Evolutionary conservation across 2,329 filamentous ascomycete species (phyloP), one percentile per base, ranked within the genome.

Genomic region (Coleophoma cylindrospora): DNA sequence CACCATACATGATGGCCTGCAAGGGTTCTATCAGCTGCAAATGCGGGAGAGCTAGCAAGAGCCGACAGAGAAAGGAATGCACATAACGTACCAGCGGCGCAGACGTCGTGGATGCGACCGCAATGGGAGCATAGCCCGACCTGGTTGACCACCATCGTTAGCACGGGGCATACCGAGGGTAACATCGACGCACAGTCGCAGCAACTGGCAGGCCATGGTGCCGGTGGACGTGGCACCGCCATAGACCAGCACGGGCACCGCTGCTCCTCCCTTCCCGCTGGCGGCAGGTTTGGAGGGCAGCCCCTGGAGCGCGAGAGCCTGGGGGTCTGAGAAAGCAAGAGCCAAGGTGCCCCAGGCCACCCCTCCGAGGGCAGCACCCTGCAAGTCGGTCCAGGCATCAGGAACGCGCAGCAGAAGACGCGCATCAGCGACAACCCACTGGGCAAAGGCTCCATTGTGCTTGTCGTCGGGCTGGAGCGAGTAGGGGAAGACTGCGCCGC

Each of bases 141-240:
- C 6, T 37, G 34, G 34, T 19, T 2, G 19, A 19, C 19, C 19
- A 19, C 19, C 19, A 19, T 19, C 3, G 3, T 19, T 3, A 52
- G 56, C 4, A 54, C 50, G 43, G 52, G 43, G 40, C 50, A 53
- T 11, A 57, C 51, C 19, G 2, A 3, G 19, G 19, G 3, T 3
- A 19, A 19, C 19, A 19, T 19, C 19, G 53, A 40, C 58, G 50
- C 34, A 62, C 64, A 50, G 38, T 19, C 51, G 58, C 22, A 66
- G 45, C 3, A 66, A n/a, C 40, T 66, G 64, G 34, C 49, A 55
- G 1, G 64, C 62, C 51, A 65, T 61, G 0, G 57, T 63, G 2
- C 64, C 65, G 0, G 61, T 60, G 1, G 61, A 61, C 2, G 64
- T 64, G 0, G 54, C 59, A 3, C 55, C 65, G 5, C 64, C 65